Evolutionary conservation across 805 yeast species (phyloP).

Genomic region (Kurtzmaniella fragi): DNA sequence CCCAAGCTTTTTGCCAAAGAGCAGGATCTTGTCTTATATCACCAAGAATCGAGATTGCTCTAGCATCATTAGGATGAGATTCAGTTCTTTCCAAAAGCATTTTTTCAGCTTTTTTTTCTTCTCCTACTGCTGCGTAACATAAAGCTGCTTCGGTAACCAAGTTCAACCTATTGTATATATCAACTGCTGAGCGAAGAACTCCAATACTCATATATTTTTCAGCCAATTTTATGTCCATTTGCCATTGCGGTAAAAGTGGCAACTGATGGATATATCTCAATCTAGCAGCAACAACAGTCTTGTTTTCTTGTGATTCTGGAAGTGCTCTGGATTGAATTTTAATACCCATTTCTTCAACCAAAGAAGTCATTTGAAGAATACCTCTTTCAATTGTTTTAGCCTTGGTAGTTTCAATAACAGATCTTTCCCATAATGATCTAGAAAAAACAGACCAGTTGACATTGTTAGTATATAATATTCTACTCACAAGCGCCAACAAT

Average conservation of each 20-base stretch:
- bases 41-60: slow-evolving; percentile 81
- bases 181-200: slow-evolving; percentile 78
- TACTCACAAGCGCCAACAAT: slow-evolving; percentile 64
- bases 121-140: slow-evolving; percentile 83
- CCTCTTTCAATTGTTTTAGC: slow-evolving; percentile 93
- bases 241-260: slow-evolving; percentile 80
- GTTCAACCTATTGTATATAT: slow-evolving; percentile 75
- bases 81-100: slow-evolving; percentile 52
- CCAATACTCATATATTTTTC: slow-evolving; percentile 85
- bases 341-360: slow-evolving; percentile 83
- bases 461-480: slow-evolving; percentile 56
- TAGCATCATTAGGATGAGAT: slow-evolving; percentile 65
- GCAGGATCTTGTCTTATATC: slow-evolving; percentile 74
- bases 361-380: slow-evolving; percentile 82
- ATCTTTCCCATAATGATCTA: slow-evolving; percentile 85
- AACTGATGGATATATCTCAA: slow-evolving; percentile 66
- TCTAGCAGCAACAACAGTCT: slow-evolving; percentile 37
- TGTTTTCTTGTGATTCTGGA: slow-evolving; percentile 38
- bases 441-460: slow-evolving; percentile 77
- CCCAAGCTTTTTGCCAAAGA: slow-evolving; percentile 87
- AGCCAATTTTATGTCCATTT: slow-evolving; percentile 76
- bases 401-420: slow-evolving; percentile 71
- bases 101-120: slow-evolving; percentile 59
- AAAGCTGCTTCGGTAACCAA: slow-evolving; percentile 81
- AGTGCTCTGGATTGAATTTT: slow-evolving; percentile 51